A percentile compares a stretch with the other conserved stretches of the same genome.
Conservation (phyloP, 108 stramenopile species). For the Skeletonema menzelii region DNA sequence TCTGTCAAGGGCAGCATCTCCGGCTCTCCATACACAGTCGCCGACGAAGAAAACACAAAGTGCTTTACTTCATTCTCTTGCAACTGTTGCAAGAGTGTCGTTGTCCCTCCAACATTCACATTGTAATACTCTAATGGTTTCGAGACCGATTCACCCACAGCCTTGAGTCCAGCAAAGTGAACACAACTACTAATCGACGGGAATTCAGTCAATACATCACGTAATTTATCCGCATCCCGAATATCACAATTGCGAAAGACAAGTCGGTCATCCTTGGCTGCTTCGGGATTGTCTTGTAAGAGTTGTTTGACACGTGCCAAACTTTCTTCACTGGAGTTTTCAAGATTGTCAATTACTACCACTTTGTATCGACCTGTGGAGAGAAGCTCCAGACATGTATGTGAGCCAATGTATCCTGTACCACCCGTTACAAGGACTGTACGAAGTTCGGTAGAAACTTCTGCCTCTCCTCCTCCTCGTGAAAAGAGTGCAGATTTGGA, state of each 20-base stretch:
- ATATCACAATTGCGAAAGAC: conserved; percentile 82
- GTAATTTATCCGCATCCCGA: conserved; percentile 55
- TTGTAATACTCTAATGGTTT: conserved; percentile 95
- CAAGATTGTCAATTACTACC: conserved; percentile 93
- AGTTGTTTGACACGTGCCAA: conserved; percentile 85
- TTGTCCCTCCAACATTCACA: conserved; percentile 95
- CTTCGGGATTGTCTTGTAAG: conserved; percentile 29
- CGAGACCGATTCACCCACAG: conserved; percentile 89
- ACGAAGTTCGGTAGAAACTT: conserved; percentile 17
- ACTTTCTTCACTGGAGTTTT: conserved; percentile 90
- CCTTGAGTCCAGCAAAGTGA: conserved; percentile 99
- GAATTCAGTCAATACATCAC: conserved; percentile 71
- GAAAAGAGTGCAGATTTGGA: conserved; percentile 2
- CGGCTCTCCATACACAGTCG: conserved; percentile 98
- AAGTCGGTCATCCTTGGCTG: conserved; percentile 26
- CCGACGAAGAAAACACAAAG: conserved; percentile 96
- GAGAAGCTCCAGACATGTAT: conserved; percentile 95
- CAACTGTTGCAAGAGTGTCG: conserved; percentile 71
- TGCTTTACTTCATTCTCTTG: conserved; percentile 44
- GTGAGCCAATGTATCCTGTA: conserved; percentile 98
- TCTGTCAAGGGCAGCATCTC: conserved; percentile 90
- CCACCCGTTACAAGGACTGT: conserved; percentile 97
- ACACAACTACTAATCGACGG: conserved; percentile 89
- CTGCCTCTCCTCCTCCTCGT: background rate
- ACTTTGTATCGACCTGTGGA: conserved; percentile 76